Evolutionary conservation across 495 filamentous ascomycete species (phyloP), one percentile per base, ranked within the genome.

Genomic region (Annulohypoxylon nitens): DNA sequence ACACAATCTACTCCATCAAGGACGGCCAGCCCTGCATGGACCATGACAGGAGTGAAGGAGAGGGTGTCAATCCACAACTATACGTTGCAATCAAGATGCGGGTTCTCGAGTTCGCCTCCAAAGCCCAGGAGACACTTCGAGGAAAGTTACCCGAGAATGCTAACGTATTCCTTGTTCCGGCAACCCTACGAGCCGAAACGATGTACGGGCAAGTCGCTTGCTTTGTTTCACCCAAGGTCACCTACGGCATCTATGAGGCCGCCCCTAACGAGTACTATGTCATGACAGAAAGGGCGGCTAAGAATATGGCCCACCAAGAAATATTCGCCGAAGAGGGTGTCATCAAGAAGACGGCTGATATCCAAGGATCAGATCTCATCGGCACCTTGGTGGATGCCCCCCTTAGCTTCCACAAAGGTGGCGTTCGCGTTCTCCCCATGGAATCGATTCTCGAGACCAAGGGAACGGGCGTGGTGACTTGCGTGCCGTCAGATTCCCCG

Each of bases 181-280:
- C 96, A 23, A 98, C 96, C 66, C 86, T 99, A 66, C 88, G 96
- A 73, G 93, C 96, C 18, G 96, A 99, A 84, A 99, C 96, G 16
- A 98, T 99, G 95, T 98, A 98, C 76, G 96, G 96, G 26, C 96
- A 99, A 81, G 95, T 90, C 1, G 96, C 93, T 83, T 97, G 94
- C 81, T 99, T 99, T 76, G 93, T 99, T 57, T 93, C 94, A 30
- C 95, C 96, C 2, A 93, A 91, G 80, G 91, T 97, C 74, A 89
- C 83, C n/a, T 98, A 99, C 76, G 93, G 94, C 60, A 82, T 99
- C 70, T 98, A 92, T 87, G 92, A 93, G 83, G 88, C 92, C 54
- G 88, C 89, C 11, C 90, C 95, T 57, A 92, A 90, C 66, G 93
- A 97, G 72, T 98, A 93, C 80, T 93, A 89, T 79, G 86, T 99